A percentile compares a stretch with the other conserved stretches of the same genome.
Evolutionary conservation across 768 basidiomycete genomes (phyloP).

Genomic region (Psilocybe subaeruginosa): DNA sequence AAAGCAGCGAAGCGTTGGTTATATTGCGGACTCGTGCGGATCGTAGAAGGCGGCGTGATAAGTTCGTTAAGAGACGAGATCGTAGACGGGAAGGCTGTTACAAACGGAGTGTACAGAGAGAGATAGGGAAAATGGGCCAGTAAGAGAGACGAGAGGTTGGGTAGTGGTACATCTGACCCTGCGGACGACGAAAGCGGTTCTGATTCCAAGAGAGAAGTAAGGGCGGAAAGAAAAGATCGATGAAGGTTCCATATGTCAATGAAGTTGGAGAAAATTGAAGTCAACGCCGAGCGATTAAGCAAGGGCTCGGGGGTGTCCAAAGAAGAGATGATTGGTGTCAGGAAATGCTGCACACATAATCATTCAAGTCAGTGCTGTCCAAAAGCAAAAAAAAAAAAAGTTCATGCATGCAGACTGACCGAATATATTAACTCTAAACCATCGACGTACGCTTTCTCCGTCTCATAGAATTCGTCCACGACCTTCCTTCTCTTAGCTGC

Average conservation of each 20-base stretch:
- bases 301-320: constrained; percentile 70
- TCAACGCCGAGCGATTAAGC: constrained; percentile 69
- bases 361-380: not conserved
- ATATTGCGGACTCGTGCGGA: constrained; percentile 42
- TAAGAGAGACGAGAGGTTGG: constrained; percentile 47
- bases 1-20: constrained; percentile 64
- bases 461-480: constrained; percentile 80
- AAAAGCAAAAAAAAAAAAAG: not conserved
- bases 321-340: constrained; percentile 77
- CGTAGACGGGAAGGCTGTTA: constrained; percentile 75
- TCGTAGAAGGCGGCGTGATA: constrained; percentile 44
- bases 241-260: constrained; percentile 92
- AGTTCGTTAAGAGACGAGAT: constrained; percentile 60
- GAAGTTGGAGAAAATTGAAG: constrained; percentile 83
- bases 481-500: constrained; percentile 67
- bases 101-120: constrained; percentile 84
- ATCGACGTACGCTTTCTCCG: constrained; percentile 79
- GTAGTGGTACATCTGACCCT: constrained; percentile 14
- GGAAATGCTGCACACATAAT: constrained; percentile 62
- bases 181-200: constrained; percentile 19
- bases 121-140: constrained; percentile 87
- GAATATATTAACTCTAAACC: constrained; percentile 84
- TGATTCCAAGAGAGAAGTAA: constrained; percentile 45
- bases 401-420: constrained; percentile 42
- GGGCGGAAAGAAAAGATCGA: constrained; percentile 68